phyloP scores from a whole-genome alignment of 1,284 basidiomycete species.

The Fomitiporia mediterranea region DNA sequence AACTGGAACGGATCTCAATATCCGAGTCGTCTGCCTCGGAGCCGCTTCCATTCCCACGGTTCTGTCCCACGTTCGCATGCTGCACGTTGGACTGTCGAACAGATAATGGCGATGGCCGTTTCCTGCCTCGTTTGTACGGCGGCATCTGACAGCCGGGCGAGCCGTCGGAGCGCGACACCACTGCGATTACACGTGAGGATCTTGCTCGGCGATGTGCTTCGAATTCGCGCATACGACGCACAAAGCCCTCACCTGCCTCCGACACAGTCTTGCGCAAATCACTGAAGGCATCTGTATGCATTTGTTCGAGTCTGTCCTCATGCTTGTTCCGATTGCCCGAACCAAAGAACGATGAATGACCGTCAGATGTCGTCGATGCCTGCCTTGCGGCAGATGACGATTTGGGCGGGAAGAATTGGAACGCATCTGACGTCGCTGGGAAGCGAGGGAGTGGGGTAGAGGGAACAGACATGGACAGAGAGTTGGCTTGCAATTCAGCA shows the following conservation, averaged over 20 bases:
- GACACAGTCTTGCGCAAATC: slow-evolving; percentile 57
- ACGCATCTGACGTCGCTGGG: slow-evolving; percentile 54
- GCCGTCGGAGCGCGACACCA: neutral
- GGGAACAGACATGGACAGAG: slow-evolving; percentile 20
- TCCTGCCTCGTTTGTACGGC: slow-evolving; percentile 17
- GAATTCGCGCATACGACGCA: slow-evolving; percentile 69
- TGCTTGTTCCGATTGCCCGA: neutral
- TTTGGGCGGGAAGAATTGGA: slow-evolving; percentile 43
- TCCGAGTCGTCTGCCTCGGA: slow-evolving; percentile 48
- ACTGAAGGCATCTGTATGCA: slow-evolving; percentile 58
- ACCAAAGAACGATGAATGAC: neutral
- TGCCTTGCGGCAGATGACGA: neutral
- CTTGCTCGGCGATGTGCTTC: slow-evolving; percentile 43
- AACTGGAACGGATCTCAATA: slow-evolving; percentile 47
- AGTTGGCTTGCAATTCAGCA: slow-evolving; percentile 7
- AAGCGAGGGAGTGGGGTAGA: slow-evolving; percentile 33
- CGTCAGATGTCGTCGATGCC: neutral
- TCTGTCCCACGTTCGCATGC: slow-evolving; percentile 19
- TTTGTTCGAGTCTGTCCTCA: slow-evolving; percentile 36
- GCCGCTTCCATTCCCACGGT: slow-evolving; percentile 22
- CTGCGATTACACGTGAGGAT: neutral
- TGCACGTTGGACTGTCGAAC: slow-evolving; percentile 25
- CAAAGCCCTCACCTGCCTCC: slow-evolving; percentile 59
- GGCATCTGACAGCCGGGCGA: neutral
- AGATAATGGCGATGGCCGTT: slow-evolving; percentile 15